These are phyloP conservation scores for Nannizziopsis arthrosporioides DNA, from an alignment of 2,329 filamentous ascomycete genomes.

Conservation along the genomic window DNA sequence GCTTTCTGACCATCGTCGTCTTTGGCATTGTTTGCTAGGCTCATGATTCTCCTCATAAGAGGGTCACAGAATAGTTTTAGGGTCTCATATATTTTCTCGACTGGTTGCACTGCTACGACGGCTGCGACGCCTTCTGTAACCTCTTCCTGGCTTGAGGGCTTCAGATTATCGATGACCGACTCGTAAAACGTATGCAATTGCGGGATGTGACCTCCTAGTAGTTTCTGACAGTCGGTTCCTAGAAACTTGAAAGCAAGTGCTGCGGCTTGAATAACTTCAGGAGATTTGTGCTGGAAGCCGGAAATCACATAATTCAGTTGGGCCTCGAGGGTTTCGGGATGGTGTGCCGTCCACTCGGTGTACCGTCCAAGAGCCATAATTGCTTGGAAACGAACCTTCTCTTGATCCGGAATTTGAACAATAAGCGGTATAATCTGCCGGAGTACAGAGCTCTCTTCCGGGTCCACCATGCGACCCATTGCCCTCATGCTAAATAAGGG, in stretches of 20 bases:
- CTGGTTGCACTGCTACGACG: slow-evolving; percentile 76
- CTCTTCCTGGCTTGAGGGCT: slow-evolving; percentile 80
- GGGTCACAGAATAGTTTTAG: slow-evolving; percentile 91
- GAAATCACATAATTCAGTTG: slow-evolving; percentile 94
- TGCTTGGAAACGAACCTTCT: slow-evolving; percentile 95
- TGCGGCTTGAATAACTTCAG: slow-evolving; percentile 81
- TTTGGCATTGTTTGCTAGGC: slow-evolving; percentile 71
- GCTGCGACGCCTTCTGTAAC: slow-evolving; percentile 90
- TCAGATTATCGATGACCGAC: slow-evolving; percentile 73
- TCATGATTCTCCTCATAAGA: slow-evolving; percentile 71
- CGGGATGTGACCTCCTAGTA: slow-evolving; percentile 69
- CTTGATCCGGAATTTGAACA: slow-evolving; percentile 85
- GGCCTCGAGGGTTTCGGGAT: slow-evolving; percentile 80
- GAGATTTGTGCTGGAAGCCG: slow-evolving; percentile 77
- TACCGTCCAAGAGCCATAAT: slow-evolving; percentile 96
- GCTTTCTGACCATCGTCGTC: slow-evolving; percentile 74
- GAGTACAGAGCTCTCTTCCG: slow-evolving; percentile 74
- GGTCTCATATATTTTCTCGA: slow-evolving; percentile 66
- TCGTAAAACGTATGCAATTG: slow-evolving; percentile 91
- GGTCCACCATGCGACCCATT: slow-evolving; percentile 91
- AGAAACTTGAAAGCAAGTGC: slow-evolving; percentile 95
- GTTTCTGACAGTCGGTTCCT: slow-evolving; percentile 82
- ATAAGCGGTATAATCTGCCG: slow-evolving; percentile 87
- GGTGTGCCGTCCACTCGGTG: slow-evolving; percentile 92
- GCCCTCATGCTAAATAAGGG: slow-evolving; percentile 91